phyloP scores from a whole-genome alignment of 371 early-diverging fungal genomes.

The Apophysomyces elegans region DNA sequence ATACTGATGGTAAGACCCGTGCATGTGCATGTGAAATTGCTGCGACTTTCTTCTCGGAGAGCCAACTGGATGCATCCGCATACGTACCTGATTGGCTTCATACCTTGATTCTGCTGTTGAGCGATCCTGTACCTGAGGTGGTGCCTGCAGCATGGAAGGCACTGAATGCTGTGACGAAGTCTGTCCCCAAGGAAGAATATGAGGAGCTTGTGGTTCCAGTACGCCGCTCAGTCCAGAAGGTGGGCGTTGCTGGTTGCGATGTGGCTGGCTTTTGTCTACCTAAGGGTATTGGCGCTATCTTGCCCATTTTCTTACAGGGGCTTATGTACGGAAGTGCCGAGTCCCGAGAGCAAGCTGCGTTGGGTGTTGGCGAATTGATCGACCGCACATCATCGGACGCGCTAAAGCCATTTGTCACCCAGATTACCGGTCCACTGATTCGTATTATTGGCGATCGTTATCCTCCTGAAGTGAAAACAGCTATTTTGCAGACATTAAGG shows the following conservation, averaged over 20 bases:
- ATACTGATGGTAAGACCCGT: constrained; percentile 58
- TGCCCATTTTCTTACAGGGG: constrained; percentile 94
- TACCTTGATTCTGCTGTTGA: constrained; percentile 71
- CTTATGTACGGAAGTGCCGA: constrained; percentile 89
- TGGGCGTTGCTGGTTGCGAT: constrained; percentile 63
- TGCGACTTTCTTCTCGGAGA: constrained; percentile 73
- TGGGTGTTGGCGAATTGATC: constrained; percentile 75
- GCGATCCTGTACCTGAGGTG: constrained; percentile 59
- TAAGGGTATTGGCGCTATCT: constrained; percentile 89
- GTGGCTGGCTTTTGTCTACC: constrained; percentile 90
- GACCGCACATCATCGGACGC: constrained; percentile 74
- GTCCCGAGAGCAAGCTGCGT: constrained; percentile 85
- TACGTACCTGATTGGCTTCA: constrained; percentile 88
- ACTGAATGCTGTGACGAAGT: constrained; percentile 78
- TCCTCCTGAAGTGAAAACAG: constrained; percentile 88
- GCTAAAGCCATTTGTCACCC: constrained; percentile 90
- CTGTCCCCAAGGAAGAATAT: constrained; percentile 78
- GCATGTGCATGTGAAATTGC: constrained; percentile 64
- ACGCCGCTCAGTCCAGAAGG: constrained; percentile 68
- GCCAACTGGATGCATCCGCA: constrained; percentile 64
- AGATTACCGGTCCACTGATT: constrained; percentile 96
- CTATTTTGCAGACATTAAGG: constrained; percentile 86
- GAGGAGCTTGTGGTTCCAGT: constrained; percentile 80
- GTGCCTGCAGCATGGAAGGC: constrained; percentile 81
- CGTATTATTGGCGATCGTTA: constrained; percentile 97